Conservation (phyloP, 106 monocot genomes). For the Gastrodia elata region DNA sequence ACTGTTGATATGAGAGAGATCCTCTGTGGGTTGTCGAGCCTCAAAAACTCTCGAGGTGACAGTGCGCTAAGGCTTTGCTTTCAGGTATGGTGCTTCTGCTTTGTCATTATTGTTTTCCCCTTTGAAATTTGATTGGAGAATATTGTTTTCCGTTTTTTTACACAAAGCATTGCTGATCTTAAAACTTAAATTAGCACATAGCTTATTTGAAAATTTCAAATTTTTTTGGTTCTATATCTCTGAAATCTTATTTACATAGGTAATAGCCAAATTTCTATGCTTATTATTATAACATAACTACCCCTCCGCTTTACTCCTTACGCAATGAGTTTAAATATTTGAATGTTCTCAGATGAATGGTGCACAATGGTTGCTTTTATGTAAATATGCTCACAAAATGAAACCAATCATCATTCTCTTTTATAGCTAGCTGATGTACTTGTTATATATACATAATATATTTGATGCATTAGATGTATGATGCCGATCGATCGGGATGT, state of each 20-base stretch:
- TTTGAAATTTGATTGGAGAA: not conserved
- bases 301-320: too few species aligned
- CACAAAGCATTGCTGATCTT: too few species aligned
- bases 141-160: not conserved
- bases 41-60: slow-evolving; percentile 53
- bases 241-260: too few species aligned
- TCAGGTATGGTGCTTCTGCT: slow-evolving; percentile 26
- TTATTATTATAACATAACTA: too few species aligned
- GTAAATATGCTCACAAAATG: too few species aligned
- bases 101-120: not conserved
- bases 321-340: too few species aligned
- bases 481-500: slow-evolving; percentile 49
- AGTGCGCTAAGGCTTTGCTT: slow-evolving; percentile 59
- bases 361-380: too few species aligned
- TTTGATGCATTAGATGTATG: slow-evolving; percentile 43
- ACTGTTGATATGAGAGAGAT: slow-evolving; percentile 73
- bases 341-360: too few species aligned
- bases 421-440: not conserved
- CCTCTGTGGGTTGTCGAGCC: slow-evolving; percentile 54
- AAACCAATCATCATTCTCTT: too few species aligned
- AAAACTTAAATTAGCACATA: not conserved
- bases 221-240: too few species aligned
- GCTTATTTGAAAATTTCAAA: not conserved
- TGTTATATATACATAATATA: too few species aligned
- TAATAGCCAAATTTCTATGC: too few species aligned